phyloP scores from a whole-genome alignment of 495 filamentous ascomycete species.

The Trichodelitschia bisporula region DNA sequence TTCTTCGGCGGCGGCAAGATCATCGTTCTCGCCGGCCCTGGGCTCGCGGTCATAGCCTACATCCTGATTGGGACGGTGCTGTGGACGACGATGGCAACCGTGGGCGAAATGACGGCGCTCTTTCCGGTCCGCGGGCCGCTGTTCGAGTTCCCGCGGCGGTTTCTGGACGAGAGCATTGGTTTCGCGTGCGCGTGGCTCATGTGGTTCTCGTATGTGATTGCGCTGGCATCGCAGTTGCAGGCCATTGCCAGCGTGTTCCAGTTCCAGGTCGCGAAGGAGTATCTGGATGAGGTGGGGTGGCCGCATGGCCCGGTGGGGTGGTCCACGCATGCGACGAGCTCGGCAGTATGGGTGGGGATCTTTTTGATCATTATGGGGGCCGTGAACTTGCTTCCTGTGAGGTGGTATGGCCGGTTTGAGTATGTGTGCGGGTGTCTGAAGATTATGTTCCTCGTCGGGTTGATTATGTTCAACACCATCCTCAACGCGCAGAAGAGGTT shows the following conservation, averaged over 20 bases:
- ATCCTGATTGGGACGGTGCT: slow-evolving; percentile 2
- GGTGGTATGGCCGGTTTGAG: slow-evolving; percentile 2
- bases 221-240: slow-evolving; percentile 3
- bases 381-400: slow-evolving; percentile 4
- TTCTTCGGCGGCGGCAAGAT: neutral
- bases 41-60: slow-evolving; percentile 1
- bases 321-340: neutral
- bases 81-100: slow-evolving; percentile 2
- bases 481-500: slow-evolving; percentile 1
- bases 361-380: slow-evolving; percentile 3
- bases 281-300: slow-evolving; percentile 3
- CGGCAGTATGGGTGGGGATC: slow-evolving; percentile 2
- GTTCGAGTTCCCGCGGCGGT: slow-evolving; percentile 4
- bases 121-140: slow-evolving; percentile 3
- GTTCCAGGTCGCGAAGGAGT: slow-evolving; percentile 4
- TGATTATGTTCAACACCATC: slow-evolving; percentile 4
- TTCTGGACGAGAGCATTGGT: slow-evolving; percentile 4
- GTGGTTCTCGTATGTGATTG: slow-evolving; percentile 4
- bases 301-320: slow-evolving; percentile 2
- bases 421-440: slow-evolving; percentile 3
- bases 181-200: slow-evolving; percentile 3
- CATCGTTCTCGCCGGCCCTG: neutral
- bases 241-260: slow-evolving; percentile 4
- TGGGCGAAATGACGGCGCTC: slow-evolving; percentile 5
- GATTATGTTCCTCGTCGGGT: slow-evolving; percentile 2